Evolutionary conservation across 2,329 filamentous ascomycete species (phyloP).

Genomic region (Acarospora socialis): DNA sequence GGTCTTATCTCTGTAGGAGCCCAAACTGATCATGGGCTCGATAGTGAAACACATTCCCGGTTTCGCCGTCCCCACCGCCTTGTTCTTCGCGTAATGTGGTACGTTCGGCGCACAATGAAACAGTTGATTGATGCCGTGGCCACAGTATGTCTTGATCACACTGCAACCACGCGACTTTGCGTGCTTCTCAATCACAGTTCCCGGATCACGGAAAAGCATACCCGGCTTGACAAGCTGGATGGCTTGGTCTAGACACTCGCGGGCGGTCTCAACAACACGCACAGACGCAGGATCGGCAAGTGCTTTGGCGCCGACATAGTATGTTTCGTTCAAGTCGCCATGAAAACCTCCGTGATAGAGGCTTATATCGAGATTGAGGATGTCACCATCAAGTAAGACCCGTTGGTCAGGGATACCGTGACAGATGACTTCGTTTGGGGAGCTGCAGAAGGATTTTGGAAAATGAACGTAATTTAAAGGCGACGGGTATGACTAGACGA

Average conservation of each 20-base stretch:
- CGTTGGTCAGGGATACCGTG: constrained; percentile 94
- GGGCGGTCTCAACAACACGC: constrained; percentile 75
- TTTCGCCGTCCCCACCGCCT: constrained; percentile 86
- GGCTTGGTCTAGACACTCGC: constrained; percentile 79
- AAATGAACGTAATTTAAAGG: constrained; percentile 92
- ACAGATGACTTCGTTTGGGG: constrained; percentile 93
- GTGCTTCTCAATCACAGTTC: constrained; percentile 88
- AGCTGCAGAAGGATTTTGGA: constrained; percentile 96
- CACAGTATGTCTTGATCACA: constrained; percentile 90
- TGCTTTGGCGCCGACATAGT: constrained; percentile 88
- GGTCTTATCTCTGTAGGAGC: constrained; percentile 80
- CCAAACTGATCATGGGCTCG: constrained; percentile 93
- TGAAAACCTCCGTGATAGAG: constrained; percentile 92
- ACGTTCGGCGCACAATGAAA: constrained; percentile 93
- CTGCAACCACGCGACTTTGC: constrained; percentile 76
- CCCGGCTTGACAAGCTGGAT: constrained; percentile 90
- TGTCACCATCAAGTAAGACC: constrained; percentile 77
- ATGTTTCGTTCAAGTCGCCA: constrained; percentile 94
- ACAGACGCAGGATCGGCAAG: constrained; percentile 73
- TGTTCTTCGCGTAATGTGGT: constrained; percentile 97
- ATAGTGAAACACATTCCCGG: constrained; percentile 98
- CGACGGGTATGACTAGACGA: constrained; percentile 72
- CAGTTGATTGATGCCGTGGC: constrained; percentile 83
- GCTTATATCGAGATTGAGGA: constrained; percentile 91
- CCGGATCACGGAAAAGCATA: constrained; percentile 81